These are phyloP conservation scores for Entomophthora muscae DNA, from an alignment of 371 early-diverging fungal genomes.

Conservation along the genomic window DNA sequence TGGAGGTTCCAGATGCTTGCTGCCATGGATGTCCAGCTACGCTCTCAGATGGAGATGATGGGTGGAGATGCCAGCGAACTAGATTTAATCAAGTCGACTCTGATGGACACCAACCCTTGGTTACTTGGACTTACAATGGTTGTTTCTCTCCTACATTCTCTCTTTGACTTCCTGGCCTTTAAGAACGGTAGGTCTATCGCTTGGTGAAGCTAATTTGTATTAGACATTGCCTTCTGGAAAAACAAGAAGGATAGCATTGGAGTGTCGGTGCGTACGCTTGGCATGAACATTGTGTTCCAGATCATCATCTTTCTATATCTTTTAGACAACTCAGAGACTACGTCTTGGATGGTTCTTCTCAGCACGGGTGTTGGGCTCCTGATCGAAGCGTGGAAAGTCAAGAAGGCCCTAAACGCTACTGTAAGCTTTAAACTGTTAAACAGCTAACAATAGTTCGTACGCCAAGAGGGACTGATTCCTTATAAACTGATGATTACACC, in stretches of 20 bases:
- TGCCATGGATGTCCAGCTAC: slow-evolving; percentile 42
- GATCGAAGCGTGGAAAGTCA: slow-evolving; percentile 84
- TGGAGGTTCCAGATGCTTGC: slow-evolving; percentile 59
- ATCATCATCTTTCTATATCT: slow-evolving; percentile 74
- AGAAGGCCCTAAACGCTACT: slow-evolving; percentile 60
- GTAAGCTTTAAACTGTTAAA: slow-evolving; percentile 11
- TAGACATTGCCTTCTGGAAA: slow-evolving; percentile 83
- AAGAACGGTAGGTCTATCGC: slow-evolving; percentile 50
- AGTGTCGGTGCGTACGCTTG: slow-evolving; percentile 63
- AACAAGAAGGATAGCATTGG: slow-evolving; percentile 65
- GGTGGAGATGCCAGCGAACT: slow-evolving; percentile 35
- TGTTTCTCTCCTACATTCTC: slow-evolving; percentile 65
- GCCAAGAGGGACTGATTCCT: slow-evolving; percentile 12
- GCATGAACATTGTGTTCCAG: slow-evolving; percentile 71
- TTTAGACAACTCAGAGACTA: slow-evolving; percentile 70
- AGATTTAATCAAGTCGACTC: slow-evolving; percentile 51
- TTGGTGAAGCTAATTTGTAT: background rate
- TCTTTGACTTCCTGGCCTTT: slow-evolving; percentile 88
- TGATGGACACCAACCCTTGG: slow-evolving; percentile 76
- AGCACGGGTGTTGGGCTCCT: slow-evolving; percentile 56
- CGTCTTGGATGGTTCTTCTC: slow-evolving; percentile 71
- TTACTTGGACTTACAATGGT: slow-evolving; percentile 54
- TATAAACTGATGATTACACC: slow-evolving; percentile 17
- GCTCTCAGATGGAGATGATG: slow-evolving; percentile 39
- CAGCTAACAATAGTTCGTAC: slow-evolving; percentile 14